Conservation (phyloP, 192 early-diverging fungal species). For the Neocallimastix lanati region DNA sequence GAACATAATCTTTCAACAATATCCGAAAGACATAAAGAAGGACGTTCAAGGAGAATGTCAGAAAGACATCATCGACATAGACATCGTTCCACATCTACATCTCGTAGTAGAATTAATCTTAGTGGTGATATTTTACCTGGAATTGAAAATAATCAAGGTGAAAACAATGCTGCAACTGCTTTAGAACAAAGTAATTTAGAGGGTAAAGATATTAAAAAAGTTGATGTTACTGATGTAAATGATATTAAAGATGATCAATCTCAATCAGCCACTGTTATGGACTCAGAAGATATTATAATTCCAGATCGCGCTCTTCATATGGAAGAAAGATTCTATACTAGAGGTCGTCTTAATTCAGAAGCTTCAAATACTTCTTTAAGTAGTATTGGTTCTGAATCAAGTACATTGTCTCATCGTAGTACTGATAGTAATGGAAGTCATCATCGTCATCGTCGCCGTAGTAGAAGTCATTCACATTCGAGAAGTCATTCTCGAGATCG, state of each 20-base stretch:
- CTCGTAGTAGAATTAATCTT: not conserved
- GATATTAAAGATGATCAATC: not conserved
- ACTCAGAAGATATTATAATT: not conserved
- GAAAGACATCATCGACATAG: not conserved
- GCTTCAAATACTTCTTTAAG: not conserved
- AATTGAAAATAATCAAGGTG: not conserved
- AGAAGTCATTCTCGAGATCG: not conserved
- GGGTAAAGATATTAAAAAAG: not conserved
- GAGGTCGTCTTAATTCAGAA: not conserved
- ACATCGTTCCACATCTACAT: not conserved
- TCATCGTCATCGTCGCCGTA: not conserved
- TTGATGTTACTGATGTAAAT: not conserved
- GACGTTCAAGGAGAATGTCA: not conserved
- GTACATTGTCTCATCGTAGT: not conserved
- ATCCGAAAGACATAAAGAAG: not conserved
- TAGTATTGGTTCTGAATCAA: not conserved
- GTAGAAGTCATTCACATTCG: not conserved
- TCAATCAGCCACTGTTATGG: not conserved
- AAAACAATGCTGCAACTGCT: not conserved
- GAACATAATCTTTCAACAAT: not conserved
- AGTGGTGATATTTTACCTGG: not conserved
- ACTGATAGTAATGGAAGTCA: not conserved
- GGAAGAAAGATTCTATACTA: not conserved
- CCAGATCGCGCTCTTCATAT: not conserved
- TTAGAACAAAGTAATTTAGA: too few species aligned